A percentile compares a stretch with the other conserved stretches of the same genome.
Evolutionary conservation across 73 alveolate species (phyloP).

Genomic region (Paramecium octaurelia): DNA sequence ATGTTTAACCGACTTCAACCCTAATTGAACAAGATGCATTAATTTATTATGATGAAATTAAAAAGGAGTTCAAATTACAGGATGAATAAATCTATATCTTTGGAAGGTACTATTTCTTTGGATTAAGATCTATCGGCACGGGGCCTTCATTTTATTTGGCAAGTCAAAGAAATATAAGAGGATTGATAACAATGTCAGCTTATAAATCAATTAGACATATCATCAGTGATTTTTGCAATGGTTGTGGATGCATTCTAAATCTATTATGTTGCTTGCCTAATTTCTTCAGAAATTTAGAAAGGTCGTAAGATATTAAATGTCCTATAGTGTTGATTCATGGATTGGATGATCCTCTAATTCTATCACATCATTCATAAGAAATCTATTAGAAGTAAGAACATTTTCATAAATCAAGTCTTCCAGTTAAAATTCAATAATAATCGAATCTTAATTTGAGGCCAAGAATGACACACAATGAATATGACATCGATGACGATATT

Average conservation of each 20-base stretch:
- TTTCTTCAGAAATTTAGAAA: background rate
- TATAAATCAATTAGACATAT: background rate
- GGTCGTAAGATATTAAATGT: background rate
- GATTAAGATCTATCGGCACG: background rate
- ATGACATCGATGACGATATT: background rate
- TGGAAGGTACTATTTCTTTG: background rate
- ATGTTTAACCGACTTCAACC: background rate
- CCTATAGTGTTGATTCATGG: constrained; percentile 30
- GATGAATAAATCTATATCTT: background rate
- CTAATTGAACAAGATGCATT: constrained; percentile 23
- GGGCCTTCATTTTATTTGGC: constrained; percentile 33
- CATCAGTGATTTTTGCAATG: background rate
- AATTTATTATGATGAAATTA: background rate
- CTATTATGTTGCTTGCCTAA: background rate
- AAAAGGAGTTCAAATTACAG: background rate
- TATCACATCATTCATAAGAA: background rate
- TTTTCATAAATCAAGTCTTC: background rate
- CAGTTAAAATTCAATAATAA: background rate
- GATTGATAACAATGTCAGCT: constrained; percentile 26
- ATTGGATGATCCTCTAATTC: background rate
- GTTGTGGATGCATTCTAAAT: background rate
- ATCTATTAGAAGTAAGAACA: background rate
- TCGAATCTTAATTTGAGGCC: background rate
- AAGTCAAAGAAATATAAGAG: background rate
- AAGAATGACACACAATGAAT: constrained; percentile 31